Evolutionary conservation across 805 yeast genomes (phyloP).

Genomic region (Candida arabinofermentans): DNA sequence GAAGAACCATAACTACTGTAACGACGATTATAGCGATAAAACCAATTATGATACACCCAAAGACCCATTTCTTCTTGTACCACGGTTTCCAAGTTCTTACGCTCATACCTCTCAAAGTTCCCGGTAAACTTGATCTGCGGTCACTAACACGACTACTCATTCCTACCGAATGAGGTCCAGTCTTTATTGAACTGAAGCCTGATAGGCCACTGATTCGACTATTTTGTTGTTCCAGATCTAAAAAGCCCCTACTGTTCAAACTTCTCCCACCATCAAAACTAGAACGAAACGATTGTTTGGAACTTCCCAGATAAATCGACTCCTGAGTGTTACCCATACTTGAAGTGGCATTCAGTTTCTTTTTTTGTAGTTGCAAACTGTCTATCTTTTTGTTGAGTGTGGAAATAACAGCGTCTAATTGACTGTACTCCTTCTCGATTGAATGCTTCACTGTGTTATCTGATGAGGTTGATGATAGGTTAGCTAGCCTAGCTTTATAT

Average conservation of each 20-base stretch:
- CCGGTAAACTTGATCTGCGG: background rate
- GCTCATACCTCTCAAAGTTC: background rate
- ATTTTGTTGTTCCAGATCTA: background rate
- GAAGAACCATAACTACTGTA: too few species aligned
- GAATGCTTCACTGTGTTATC: background rate
- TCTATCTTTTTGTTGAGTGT: background rate
- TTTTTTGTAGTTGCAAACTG: background rate
- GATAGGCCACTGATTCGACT: background rate
- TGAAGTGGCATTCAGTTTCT: background rate
- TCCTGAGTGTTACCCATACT: background rate
- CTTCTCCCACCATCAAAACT: background rate
- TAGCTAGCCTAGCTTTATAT: background rate
- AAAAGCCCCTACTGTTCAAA: background rate
- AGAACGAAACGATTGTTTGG: background rate
- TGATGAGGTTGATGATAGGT: background rate
- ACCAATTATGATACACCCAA: background rate
- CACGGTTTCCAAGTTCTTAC: background rate
- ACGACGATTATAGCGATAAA: background rate
- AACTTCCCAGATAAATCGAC: background rate
- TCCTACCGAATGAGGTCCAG: background rate
- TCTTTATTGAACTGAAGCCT: background rate
- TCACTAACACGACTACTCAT: background rate
- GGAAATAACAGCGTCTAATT: background rate
- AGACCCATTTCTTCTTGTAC: background rate
- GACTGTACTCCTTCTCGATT: background rate